Base-by-base conservation (phyloP, 2,329 filamentous ascomycete species). In the Catunica adiposa region DNA sequence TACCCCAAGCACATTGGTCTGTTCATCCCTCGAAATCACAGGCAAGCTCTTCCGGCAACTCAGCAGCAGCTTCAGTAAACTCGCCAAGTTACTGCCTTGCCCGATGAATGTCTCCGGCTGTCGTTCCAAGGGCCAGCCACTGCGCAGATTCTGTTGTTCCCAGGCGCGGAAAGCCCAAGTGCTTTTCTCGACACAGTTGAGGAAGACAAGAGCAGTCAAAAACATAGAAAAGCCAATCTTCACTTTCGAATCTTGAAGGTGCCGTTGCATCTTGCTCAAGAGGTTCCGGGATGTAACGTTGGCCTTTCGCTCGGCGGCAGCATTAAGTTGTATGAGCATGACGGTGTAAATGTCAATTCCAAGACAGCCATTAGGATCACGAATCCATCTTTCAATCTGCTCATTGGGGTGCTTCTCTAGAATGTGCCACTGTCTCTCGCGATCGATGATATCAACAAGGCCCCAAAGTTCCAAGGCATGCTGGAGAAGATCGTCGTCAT, bases 131-230 rank as follows among this genome's bases (percentile, higher is more conserved):
- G 80, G 80, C 80, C 80, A 83, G 46, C 74, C 72, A 0, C 73
- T 72, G 1, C 76, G 72, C 25, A 82, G 71, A 52, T 76, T 75
- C 56, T 78, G 73, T 63, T 82, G 77, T 61, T 82, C 79, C 79
- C 79, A 84, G 1, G 77, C 79, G 60, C 82, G 81, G 67, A 83
- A 83, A 0, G 78, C 76, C 80, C 80, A 84, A 0, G 79, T 83
- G 0, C 78, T 79, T 67, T 83, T 83, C 63, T 84, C 80, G 14
- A 83, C 71, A 60, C 78, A 82, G 62, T 81, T 82, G 51, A 83
- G 72, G 59, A 83, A 75, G 55, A 83, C 75, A 56, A 83, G 65
- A 2, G 77, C 74, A 2, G 79, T 75, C 22, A 83, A 72, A 62
- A 80, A 83, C 66, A 80, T 76, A 60, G 74, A 74, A 62, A 80